Evolutionary conservation across 2,329 filamentous ascomycete species (phyloP), one percentile per base, ranked within the genome.

Genomic region (Botryosphaeria agaves): DNA sequence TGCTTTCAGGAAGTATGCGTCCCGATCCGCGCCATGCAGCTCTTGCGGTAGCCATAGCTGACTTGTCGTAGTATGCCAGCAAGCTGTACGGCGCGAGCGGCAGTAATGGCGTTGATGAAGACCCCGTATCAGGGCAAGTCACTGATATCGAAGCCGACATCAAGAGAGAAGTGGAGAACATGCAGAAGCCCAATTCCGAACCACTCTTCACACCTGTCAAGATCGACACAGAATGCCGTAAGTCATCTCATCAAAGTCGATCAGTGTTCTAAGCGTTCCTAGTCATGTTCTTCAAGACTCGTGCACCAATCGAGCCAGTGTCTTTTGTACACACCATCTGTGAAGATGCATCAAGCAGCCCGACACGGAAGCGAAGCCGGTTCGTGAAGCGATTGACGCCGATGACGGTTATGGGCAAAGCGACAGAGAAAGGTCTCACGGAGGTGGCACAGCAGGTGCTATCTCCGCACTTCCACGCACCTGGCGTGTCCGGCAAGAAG

Each of bases 61-160:
- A n/a, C n/a, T n/a, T 20, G 24, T 41, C 38, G 5, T 44, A 83
- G 71, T 81, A 80, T 43, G 75, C 69, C 14, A 66, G 76, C 40
- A 66, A 62, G 36, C 37, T 64, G n/a, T 63, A 63, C 36, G 51
- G 47, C 14, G 30, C 39, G 16, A 33, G 54, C 72, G 38, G 76
- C 5, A 29, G 32, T 17, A 14, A 72, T 44, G 61, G 57, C 34
- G 62, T 35, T 15, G 32, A 37, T 15, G 47, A 43, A 11, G 45
- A 45, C 15, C 38, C 43, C 14, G 28, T n/a, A 29, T 15, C 7
- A 18, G 41, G 42, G 5, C 45, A 44, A 7, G 47, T 41, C 11
- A 49, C 41, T 32, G 77, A 83, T 41, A 82, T 89, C 41, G 80
- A 84, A 46, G 63, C 69, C 4, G 67, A 73, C 17, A 81, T 89